Percentiles rank a stretch among this genome's conserved stretches.
These are phyloP conservation scores for Chaetothyriales sp. DNA, from an alignment of 2,329 filamentous ascomycete genomes.

Conservation along the genomic window DNA sequence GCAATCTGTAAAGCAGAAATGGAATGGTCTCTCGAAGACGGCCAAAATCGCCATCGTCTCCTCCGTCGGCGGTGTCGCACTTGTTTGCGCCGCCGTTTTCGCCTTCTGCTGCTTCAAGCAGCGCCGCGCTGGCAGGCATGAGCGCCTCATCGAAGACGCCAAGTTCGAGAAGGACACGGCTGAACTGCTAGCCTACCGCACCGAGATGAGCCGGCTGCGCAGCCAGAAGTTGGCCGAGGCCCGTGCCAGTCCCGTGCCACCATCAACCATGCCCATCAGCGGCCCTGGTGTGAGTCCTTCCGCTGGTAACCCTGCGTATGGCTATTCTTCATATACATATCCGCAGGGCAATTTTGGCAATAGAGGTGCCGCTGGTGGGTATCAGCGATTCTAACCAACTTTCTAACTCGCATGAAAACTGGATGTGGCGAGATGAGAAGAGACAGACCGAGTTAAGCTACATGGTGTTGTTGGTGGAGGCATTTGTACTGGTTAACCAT, in stretches of 20 bases:
- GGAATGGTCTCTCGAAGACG: constrained; percentile 30
- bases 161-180: constrained; percentile 30
- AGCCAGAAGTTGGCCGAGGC: constrained; percentile 10
- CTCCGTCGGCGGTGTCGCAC: constrained; percentile 25
- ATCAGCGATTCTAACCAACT: not conserved
- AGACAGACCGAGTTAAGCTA: no score
- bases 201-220: constrained; percentile 15
- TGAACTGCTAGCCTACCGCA: constrained; percentile 23
- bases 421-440: no score
- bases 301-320: not conserved
- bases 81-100: constrained; percentile 24
- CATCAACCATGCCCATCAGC: not conserved
- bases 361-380: not conserved
- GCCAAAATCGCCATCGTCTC: constrained; percentile 37
- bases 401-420: not conserved
- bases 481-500: no score
- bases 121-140: constrained; percentile 36
- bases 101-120: constrained; percentile 38
- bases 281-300: no score
- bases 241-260: constrained; percentile 3
- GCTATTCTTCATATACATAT: not conserved
- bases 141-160: constrained; percentile 34
- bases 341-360: not conserved
- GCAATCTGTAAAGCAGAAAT: constrained; percentile 23
- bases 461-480: no score